Evolutionary conservation across 345 rosid genomes (phyloP).

Genomic region (Balakata baccata): DNA sequence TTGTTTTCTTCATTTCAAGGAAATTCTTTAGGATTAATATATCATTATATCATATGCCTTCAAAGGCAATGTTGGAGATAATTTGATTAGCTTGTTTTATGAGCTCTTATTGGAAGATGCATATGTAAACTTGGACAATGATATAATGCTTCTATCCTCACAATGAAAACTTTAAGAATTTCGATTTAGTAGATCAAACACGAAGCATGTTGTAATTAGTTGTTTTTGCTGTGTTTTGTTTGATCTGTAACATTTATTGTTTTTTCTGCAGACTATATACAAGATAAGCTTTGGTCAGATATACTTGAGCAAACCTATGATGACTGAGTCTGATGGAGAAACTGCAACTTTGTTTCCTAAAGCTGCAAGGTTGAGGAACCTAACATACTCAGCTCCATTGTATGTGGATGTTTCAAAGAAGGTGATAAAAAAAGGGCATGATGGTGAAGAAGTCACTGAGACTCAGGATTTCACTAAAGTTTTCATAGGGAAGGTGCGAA

Average conservation of each 20-base stretch:
- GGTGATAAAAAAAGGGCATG: slow-evolving; percentile 94
- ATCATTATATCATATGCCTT: too few species aligned
- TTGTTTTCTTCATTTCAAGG: not conserved
- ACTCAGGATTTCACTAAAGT: slow-evolving; percentile 91
- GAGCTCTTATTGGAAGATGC: not conserved
- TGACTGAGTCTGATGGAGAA: slow-evolving; percentile 99
- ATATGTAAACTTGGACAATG: not conserved
- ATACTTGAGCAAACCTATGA: slow-evolving; percentile 98
- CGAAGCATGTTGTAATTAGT: not conserved
- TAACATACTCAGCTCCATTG: slow-evolving; percentile 91
- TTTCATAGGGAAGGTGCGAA: slow-evolving; percentile 82
- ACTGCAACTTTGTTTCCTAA: slow-evolving; percentile 94
- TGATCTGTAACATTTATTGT: slow-evolving; percentile 16
- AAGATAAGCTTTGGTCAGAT: slow-evolving; percentile 95
- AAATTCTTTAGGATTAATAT: not conserved
- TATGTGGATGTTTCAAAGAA: slow-evolving; percentile 90
- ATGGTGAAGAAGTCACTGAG: slow-evolving; percentile 96
- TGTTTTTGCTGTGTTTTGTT: not conserved
- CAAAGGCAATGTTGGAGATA: not conserved
- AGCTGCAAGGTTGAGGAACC: slow-evolving; percentile 95
- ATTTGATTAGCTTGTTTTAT: not conserved
- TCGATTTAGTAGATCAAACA: not conserved
- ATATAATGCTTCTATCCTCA: not conserved
- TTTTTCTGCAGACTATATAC: slow-evolving; percentile 74
- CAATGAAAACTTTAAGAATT: not conserved